Evolutionary conservation across 805 yeast species (phyloP).

Genomic region (Torulaspora microellipsoides): DNA sequence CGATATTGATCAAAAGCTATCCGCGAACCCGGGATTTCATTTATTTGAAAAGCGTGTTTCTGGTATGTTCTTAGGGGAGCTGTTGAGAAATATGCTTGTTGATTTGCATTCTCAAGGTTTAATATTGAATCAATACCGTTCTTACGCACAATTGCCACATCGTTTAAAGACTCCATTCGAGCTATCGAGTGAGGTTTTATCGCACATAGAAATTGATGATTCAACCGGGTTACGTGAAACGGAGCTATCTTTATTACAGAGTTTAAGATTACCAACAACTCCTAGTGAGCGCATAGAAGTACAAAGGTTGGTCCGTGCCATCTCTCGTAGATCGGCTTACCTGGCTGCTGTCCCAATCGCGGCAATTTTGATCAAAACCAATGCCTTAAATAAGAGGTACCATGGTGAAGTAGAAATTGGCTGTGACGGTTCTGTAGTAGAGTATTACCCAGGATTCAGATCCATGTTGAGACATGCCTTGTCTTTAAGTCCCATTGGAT

Average conservation of each 20-base stretch:
- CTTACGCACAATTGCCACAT: conserved; percentile 44
- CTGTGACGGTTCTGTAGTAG: conserved; percentile 92
- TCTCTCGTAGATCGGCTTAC: conserved; percentile 85
- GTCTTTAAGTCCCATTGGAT: conserved; percentile 61
- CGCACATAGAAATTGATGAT: conserved; percentile 81
- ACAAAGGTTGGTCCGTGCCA: conserved; percentile 68
- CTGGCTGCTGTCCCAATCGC: conserved; percentile 87
- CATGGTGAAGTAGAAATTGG: conserved; percentile 87
- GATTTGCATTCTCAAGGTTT: conserved; percentile 60
- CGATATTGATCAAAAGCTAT: conserved; percentile 56
- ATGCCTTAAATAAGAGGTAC: conserved; percentile 50
- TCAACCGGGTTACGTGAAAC: conserved; percentile 68
- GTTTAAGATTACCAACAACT: conserved; percentile 65
- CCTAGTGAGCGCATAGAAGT: conserved; percentile 68
- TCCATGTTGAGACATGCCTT: conserved; percentile 76
- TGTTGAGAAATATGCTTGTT: conserved; percentile 66
- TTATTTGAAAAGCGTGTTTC: conserved; percentile 89
- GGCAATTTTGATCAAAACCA: conserved; percentile 65
- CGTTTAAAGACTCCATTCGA: conserved; percentile 73
- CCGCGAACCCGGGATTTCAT: conserved; percentile 83
- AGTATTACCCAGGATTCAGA: conserved; percentile 87
- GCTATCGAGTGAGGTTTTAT: conserved; percentile 76
- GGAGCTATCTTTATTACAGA: conserved; percentile 59
- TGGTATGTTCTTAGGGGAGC: conserved; percentile 92
- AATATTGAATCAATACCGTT: conserved; percentile 51